Base-by-base conservation (phyloP, 2,329 filamentous ascomycete genomes). In the Chaetomiaceae sp. region DNA sequence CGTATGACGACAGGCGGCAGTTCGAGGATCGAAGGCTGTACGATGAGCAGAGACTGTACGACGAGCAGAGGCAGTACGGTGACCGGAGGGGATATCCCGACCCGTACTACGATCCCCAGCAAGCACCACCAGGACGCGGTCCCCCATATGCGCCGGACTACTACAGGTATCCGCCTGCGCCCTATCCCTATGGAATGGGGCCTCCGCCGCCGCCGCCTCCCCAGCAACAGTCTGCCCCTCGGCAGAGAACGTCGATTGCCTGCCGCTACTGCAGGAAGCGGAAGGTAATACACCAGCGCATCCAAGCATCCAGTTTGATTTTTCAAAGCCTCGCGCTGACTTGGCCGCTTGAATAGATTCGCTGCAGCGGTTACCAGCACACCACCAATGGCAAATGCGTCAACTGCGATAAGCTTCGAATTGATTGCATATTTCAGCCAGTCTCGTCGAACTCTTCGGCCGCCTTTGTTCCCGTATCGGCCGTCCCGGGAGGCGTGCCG, bases 221-320 rank as follows among this genome's bases (percentile, higher is more conserved):
- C 17, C 69, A 76, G 65, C 69, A 72, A 11, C 78, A 80, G 62
- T 75, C 78, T 19, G 80, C 80, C 3, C 80, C 80, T 1, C 71
- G 80, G 20, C 80, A 83, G 64, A 71, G 80, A 27, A 83, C 80
- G 1, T 82, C 79, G 0, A 83, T 83, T 59, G 80, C 80, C 4
- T 83, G 80, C 64, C 73, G 77, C 50, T 83, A 83, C 58, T 83
- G 80, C 63, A 69, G 80, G n/a, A 81, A 82, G 65, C 72, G 80
- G 64, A 83, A 83, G 76, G 80, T 83, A 61, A 64, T 38, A n/a
- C 27, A 31, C 20, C 42, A 33, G 6, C 42, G 27, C 22, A 45
- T 25, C n/a, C 46, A 11, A n/a, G 11, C 8, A 25, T 37, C 19
- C 14, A 39, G 27, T 29, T 29, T 29, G 46, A 15, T 17, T 2